Conservation (phyloP, 1,139 yeast species). For the Diutina scorzettiae region DNA sequence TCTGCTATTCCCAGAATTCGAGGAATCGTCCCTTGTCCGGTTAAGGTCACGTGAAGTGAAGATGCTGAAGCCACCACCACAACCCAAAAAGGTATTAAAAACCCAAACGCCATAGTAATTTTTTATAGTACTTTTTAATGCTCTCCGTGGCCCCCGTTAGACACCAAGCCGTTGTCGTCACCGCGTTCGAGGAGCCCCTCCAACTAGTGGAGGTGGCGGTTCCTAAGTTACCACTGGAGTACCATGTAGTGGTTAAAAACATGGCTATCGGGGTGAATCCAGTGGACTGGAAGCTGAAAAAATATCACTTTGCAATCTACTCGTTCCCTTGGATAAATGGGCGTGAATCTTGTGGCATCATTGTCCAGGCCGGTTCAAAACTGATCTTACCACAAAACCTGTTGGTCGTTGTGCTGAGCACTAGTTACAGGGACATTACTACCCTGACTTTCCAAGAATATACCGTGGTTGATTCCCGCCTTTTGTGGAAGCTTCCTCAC, state of each 20-base stretch:
- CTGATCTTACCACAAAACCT: background rate
- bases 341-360: conserved; percentile 31
- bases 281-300: conserved; percentile 40
- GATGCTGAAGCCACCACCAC: no score
- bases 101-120: no score
- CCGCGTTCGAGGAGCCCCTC: background rate
- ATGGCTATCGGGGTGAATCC: conserved; percentile 34
- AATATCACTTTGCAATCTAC: conserved; percentile 34
- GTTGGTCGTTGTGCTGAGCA: conserved; percentile 27
- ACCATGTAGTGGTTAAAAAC: conserved; percentile 29
- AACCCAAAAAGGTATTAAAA: no score
- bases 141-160: background rate
- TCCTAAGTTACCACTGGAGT: conserved; percentile 7
- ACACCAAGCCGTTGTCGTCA: conserved; percentile 2
- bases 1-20: no score
- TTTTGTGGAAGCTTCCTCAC: conserved; percentile 29
- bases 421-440: conserved; percentile 33
- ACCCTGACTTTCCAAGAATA: conserved; percentile 38
- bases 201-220: background rate
- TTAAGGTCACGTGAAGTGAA: no score
- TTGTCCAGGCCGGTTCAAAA: conserved; percentile 22
- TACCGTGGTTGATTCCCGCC: conserved; percentile 30
- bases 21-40: no score
- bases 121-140: no score
- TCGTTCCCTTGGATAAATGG: conserved; percentile 41